These are phyloP conservation scores for Avena sativa DNA, from an alignment of 176 grass and related monocot species.

Conservation along the genomic window DNA sequence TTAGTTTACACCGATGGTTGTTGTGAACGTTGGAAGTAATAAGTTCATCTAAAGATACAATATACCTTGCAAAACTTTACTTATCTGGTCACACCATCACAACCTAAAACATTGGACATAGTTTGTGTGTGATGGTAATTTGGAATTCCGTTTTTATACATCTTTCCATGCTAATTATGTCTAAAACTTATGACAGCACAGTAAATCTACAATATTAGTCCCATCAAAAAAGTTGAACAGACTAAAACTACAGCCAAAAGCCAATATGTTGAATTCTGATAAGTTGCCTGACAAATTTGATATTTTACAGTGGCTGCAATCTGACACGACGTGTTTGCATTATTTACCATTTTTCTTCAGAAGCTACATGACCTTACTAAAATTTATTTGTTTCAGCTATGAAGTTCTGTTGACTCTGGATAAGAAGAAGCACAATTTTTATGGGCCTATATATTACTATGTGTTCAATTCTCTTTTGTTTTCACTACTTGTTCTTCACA, in stretches of 20 bases:
- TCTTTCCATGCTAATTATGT: background rate
- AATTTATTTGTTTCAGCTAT: background rate
- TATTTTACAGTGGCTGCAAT: background rate
- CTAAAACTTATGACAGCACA: background rate
- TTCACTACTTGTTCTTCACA: slow-evolving; percentile 10
- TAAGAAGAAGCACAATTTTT: background rate
- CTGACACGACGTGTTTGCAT: background rate
- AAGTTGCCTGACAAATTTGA: background rate
- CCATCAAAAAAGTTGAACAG: background rate
- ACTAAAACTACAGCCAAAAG: background rate
- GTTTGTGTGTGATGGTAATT: background rate
- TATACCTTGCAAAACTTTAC: background rate
- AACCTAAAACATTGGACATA: background rate
- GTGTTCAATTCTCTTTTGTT: background rate
- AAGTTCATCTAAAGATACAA: background rate
- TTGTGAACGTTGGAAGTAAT: background rate
- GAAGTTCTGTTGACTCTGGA: background rate
- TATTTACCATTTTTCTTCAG: background rate
- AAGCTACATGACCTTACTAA: background rate
- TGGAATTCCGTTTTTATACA: background rate
- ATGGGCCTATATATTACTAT: background rate
- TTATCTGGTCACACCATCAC: background rate
- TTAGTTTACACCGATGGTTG: background rate
- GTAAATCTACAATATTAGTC: background rate
- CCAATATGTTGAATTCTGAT: background rate